phyloP scores from a whole-genome alignment of 192 early-diverging fungal genomes.

The Linnemannia hyalina region DNA sequence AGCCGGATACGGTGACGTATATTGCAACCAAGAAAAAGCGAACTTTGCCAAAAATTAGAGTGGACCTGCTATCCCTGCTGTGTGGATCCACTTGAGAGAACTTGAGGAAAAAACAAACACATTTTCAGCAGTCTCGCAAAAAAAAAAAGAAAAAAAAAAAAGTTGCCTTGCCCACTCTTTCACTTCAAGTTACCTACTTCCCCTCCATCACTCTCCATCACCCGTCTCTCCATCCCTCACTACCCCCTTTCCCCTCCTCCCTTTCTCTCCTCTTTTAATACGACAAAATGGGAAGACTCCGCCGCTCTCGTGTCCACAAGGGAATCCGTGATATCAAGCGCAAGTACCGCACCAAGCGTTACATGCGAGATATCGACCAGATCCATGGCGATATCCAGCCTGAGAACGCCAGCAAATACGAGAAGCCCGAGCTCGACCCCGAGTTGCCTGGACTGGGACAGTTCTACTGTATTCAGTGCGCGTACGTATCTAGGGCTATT shows the following conservation, averaged over 20 bases:
- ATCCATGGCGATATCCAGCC: constrained; percentile 91
- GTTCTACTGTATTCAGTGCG: constrained; percentile 90
- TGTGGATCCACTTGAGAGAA: background rate
- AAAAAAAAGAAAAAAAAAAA: constrained; percentile 36
- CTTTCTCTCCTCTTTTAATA: background rate
- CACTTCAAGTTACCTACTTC: background rate
- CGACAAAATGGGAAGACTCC: constrained; percentile 64
- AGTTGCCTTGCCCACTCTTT: background rate
- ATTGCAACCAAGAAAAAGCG: background rate
- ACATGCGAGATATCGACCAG: constrained; percentile 95
- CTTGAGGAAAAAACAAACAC: background rate
- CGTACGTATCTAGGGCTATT: constrained; percentile 57
- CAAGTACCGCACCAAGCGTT: constrained; percentile 84
- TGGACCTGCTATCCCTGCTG: background rate
- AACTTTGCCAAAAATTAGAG: too few relatives aligned
- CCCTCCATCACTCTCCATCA: background rate
- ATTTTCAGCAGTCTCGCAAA: constrained; percentile 12
- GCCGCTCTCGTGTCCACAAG: constrained; percentile 65
- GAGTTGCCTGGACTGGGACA: constrained; percentile 94
- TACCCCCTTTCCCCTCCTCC: background rate
- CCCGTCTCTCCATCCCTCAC: background rate
- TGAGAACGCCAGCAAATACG: constrained; percentile 73
- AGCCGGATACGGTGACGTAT: background rate
- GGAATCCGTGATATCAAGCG: constrained; percentile 85
- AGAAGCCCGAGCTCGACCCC: constrained; percentile 74